Evolutionary conservation across 352 stramenopile species (phyloP), one percentile per base, ranked within the genome.

Genomic region (Pythium aristosporum): DNA sequence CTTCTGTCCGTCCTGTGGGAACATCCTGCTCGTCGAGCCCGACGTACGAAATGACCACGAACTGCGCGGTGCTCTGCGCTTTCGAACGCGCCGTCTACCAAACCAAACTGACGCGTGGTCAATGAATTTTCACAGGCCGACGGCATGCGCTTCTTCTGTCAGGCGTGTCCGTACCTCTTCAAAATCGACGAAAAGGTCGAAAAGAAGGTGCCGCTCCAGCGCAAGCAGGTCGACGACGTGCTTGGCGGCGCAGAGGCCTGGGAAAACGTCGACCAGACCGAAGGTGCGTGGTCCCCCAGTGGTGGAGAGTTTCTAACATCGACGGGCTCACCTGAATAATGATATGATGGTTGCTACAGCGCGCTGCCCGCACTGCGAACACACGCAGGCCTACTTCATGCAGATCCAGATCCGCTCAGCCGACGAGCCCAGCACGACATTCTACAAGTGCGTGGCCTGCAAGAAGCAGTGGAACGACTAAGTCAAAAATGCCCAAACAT

Each of bases 351-450:
- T 13, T 59, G 0, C 13, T 50, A 15, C 62, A 96, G 89, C 87
- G 37, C 80, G 85, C 42, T 99, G 98, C 76, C 97, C 97, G 4
- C 81, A 92, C 69, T 99, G 97, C 72, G 88, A 96, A 71, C 87
- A 97, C 77, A 92, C 84, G 43, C 92, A 98, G 74, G 98, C 98
- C 13, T 99, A 99, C 80, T 99, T 99, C 82, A 99, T 99, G 95
- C 97, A 99, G 84, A 99, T 99, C 77, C 98, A 99, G 84, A 99
- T 99, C 80, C 87, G 98, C 48, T 99, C 96, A 59, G 97, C 97
- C 9, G 96, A 99, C 68, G 96, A 99, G 72, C 96, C 96, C 6
- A 99, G 98, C 87, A 99, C 97, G 47, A 98, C 97, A n/a, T 99
- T 99, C 80, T 99, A 99, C 87, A 99, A 99, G 75, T 99, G 98